These are phyloP conservation scores for Linnemannia schmuckeri DNA, from an alignment of 192 early-diverging fungal genomes.

Conservation along the genomic window DNA sequence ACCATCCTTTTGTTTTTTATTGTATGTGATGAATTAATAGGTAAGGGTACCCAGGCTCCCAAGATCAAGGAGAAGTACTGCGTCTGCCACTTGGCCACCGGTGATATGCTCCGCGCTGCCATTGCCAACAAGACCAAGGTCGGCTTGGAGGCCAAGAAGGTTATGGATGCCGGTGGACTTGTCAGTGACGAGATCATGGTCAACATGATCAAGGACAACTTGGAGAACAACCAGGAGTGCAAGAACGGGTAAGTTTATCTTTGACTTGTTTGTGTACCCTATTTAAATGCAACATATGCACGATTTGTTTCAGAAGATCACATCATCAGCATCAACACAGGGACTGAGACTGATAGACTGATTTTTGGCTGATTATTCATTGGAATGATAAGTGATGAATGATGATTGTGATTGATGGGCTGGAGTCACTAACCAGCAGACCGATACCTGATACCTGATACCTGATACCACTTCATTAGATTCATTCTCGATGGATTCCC, in stretches of 20 bases:
- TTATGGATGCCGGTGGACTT: slow-evolving; percentile 98
- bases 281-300: neutral
- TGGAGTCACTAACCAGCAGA: neutral
- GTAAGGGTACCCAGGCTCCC: slow-evolving; percentile 97
- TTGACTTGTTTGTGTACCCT: neutral
- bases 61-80: slow-evolving; percentile 96
- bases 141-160: slow-evolving; percentile 97
- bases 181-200: slow-evolving; percentile 99
- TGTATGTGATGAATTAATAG: slow-evolving; percentile 23
- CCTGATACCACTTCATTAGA: slow-evolving; percentile 22
- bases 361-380: too few relatives aligned
- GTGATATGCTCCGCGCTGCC: slow-evolving; percentile 98
- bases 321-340: neutral
- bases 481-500: slow-evolving; percentile 99
- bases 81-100: slow-evolving; percentile 98
- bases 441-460: too few relatives aligned
- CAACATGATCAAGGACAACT: slow-evolving; percentile 95
- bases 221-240: slow-evolving; percentile 95
- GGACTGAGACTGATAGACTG: slow-evolving; percentile 7
- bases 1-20: neutral
- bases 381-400: too few relatives aligned
- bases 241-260: slow-evolving; percentile 80
- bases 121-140: slow-evolving; percentile 92
- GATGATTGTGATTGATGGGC: neutral
- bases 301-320: slow-evolving; percentile 6